phyloP scores from a whole-genome alignment of 805 yeast genomes.

The Candida tammaniensis region DNA sequence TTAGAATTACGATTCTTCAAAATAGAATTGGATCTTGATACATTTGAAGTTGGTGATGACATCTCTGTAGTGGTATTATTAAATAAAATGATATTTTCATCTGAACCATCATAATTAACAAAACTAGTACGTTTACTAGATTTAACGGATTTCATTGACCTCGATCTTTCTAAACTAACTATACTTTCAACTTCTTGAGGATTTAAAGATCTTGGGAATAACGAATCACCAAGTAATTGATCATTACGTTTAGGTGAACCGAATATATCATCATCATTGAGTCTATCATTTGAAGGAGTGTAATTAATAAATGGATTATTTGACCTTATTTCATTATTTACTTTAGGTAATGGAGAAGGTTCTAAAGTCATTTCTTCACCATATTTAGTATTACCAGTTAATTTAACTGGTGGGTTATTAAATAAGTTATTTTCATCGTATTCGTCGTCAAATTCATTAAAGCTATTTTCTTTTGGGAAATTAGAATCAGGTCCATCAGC shows the following conservation, averaged over 20 bases:
- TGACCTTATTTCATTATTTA: conserved; percentile 4
- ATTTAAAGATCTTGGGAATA: conserved; percentile 70
- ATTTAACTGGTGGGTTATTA: conserved; percentile 23
- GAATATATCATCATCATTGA: background rate
- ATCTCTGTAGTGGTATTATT: conserved; percentile 10
- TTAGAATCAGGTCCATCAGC: conserved; percentile 13
- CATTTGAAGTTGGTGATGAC: conserved; percentile 16
- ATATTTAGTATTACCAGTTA: conserved; percentile 14
- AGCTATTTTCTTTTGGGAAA: conserved; percentile 13
- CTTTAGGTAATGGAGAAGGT: conserved; percentile 17
- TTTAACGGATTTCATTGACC: conserved; percentile 54
- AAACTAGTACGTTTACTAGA: conserved; percentile 36
- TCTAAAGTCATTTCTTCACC: conserved; percentile 29
- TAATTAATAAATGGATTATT: conserved; percentile 13
- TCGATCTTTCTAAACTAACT: conserved; percentile 64
- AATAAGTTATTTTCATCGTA: conserved; percentile 21
- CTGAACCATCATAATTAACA: conserved; percentile 39
- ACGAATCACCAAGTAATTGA: conserved; percentile 44
- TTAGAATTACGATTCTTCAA: no score
- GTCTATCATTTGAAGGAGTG: background rate
- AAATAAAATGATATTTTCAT: conserved; percentile 36
- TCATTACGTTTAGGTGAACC: conserved; percentile 30
- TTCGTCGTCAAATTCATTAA: conserved; percentile 11
- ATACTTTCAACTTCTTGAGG: conserved; percentile 72
- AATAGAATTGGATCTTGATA: conserved; percentile 36